Evolutionary conservation across 306 rosid genomes (phyloP), one percentile per base, ranked within the genome.

Genomic region (Glycyrrhiza uralensis): DNA sequence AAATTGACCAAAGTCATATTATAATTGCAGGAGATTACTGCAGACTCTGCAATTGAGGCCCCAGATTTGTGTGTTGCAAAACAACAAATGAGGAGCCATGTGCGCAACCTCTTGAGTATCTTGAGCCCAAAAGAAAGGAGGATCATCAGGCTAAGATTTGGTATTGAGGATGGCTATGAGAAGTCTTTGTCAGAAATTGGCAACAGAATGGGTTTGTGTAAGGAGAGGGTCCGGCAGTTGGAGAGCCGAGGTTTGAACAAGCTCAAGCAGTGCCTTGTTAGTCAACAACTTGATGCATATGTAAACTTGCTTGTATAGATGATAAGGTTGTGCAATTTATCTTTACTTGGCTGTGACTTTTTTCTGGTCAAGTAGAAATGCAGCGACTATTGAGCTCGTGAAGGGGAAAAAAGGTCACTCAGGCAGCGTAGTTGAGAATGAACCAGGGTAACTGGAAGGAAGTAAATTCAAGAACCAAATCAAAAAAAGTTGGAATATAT

Each of bases 1-100:
- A 29, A 38, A 49, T 35, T 69, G 29, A 80, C 17, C 24, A 49
- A 36, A 28, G 11, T 50, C 45, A 24, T 73, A 47, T 71, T 14
- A 58, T 63, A 22, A 66, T 60, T 76, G 82, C 92, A 94, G 98
- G 98, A 94, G 83, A 55, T 91, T 63, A 94, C 94, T 56, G 94
- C 98, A 35, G 96, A 91, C 75, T 24, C 86, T 9, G 61, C 85
- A 32, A 50, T 82, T 30, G 97, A 91, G 84, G 76, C 58, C 70
- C 97, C 97, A 39, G 84, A 84, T 32, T 74, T 82, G 69, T 63
- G 76, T 46, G 92, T 89, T 24, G 73, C 80, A 14, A 93, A 83
- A 86, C 92, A 86, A 80, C 81, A 84, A 60, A 93, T 93, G 98
- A 81, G 98, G 83, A 78, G 66, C 66, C 96, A 94, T 47, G 89